Evolutionary conservation across 371 early-diverging fungal genomes (phyloP).

Genomic region (Mucor saturninus): DNA sequence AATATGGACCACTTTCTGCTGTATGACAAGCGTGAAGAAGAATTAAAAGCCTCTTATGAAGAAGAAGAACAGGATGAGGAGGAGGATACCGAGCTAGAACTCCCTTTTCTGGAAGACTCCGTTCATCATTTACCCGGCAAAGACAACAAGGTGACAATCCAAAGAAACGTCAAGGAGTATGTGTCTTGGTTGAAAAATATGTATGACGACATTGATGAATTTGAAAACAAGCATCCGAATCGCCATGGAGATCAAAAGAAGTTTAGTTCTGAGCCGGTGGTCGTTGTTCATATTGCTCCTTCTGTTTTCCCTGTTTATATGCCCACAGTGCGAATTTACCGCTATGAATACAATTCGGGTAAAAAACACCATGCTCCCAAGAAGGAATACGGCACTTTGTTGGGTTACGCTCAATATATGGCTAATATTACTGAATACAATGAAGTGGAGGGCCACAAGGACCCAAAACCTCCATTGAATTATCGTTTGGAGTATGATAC

Average conservation of each 20-base stretch:
- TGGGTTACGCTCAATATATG: constrained; percentile 11
- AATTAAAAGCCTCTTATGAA: constrained; percentile 45
- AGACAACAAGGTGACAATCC: constrained; percentile 57
- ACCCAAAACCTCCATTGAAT: constrained; percentile 24
- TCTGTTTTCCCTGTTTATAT: constrained; percentile 74
- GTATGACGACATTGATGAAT: constrained; percentile 32
- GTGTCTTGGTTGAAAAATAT: constrained; percentile 39
- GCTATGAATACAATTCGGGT: constrained; percentile 41
- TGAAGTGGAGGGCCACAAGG: constrained; percentile 25
- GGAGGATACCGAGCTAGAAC: not conserved
- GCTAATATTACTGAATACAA: constrained; percentile 41
- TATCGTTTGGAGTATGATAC: constrained; percentile 59
- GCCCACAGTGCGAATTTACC: constrained; percentile 71
- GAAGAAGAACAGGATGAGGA: constrained; percentile 6
- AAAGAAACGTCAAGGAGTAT: constrained; percentile 42
- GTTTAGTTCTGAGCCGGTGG: constrained; percentile 42
- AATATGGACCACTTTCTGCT: constrained; percentile 79
- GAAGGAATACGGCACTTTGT: not conserved
- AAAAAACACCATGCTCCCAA: constrained; percentile 4
- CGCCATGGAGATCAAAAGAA: constrained; percentile 26
- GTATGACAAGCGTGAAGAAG: constrained; percentile 33
- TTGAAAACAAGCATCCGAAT: constrained; percentile 37
- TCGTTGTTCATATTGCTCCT: constrained; percentile 66
- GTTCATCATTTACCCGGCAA: constrained; percentile 12
- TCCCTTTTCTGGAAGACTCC: constrained; percentile 9